phyloP scores from a whole-genome alignment of 2,329 filamentous ascomycete species.

The Blumeria hordei region DNA sequence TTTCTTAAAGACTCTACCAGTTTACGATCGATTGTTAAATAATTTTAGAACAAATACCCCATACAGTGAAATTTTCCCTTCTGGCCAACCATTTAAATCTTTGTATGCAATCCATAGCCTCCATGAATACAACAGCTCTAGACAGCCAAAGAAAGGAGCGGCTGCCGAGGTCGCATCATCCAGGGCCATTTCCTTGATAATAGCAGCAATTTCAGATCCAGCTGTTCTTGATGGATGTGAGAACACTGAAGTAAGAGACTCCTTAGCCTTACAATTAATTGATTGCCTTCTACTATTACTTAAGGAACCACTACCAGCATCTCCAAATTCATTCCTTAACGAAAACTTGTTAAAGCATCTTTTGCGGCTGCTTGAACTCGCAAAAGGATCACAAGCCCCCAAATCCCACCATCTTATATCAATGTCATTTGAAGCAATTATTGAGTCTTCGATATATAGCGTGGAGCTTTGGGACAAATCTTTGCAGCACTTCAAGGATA shows the following conservation, averaged over 20 bases:
- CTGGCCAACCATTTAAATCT: constrained; percentile 44
- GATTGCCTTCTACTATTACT: constrained; percentile 31
- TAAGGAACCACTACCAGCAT: constrained; percentile 17
- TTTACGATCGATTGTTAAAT: constrained; percentile 34
- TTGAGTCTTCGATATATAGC: constrained; percentile 24
- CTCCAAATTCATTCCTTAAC: constrained; percentile 14
- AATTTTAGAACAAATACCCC: constrained; percentile 30
- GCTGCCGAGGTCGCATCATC: constrained; percentile 17
- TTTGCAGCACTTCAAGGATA: constrained; percentile 16
- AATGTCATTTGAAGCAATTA: constrained; percentile 21
- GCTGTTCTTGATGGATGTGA: constrained; percentile 24
- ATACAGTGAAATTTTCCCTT: constrained; percentile 39
- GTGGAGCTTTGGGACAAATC: constrained; percentile 21
- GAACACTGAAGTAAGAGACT: constrained; percentile 21
- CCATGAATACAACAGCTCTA: constrained; percentile 27
- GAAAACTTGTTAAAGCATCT: constrained; percentile 15
- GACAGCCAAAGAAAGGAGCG: constrained; percentile 9
- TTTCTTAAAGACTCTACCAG: constrained; percentile 46
- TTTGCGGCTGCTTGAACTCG: constrained; percentile 11
- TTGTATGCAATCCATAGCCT: constrained; percentile 50
- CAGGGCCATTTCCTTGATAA: constrained; percentile 26
- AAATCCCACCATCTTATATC: constrained; percentile 17
- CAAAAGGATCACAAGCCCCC: constrained; percentile 6
- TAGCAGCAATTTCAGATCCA: constrained; percentile 34
- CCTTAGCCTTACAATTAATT: constrained; percentile 28